Conservation (phyloP, 352 stramenopile genomes). For the Phytophthora hibernalis region DNA sequence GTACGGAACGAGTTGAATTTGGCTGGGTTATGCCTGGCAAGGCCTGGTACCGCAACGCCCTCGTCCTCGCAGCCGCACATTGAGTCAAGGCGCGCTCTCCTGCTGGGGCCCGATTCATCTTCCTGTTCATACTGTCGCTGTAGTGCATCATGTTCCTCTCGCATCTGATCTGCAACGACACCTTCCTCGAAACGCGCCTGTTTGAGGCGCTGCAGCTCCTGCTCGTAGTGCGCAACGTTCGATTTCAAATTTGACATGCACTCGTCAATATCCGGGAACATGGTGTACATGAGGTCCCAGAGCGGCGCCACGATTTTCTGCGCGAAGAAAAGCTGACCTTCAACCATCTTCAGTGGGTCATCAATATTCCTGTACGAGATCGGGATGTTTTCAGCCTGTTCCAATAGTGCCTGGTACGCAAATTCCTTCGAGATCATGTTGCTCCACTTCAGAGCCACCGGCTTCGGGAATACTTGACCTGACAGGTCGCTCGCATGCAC, state of each 20-base stretch:
- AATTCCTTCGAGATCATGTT: constrained; percentile 93
- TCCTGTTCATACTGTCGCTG: constrained; percentile 32
- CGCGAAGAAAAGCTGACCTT: constrained; percentile 87
- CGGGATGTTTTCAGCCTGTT: constrained; percentile 81
- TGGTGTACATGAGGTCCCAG: constrained; percentile 77
- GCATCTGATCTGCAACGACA: constrained; percentile 18
- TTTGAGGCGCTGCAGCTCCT: constrained; percentile 76
- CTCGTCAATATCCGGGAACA: constrained; percentile 76
- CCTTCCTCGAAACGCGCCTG: constrained; percentile 33
- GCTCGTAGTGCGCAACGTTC: constrained; percentile 87
- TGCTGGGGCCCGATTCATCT: constrained; percentile 17
- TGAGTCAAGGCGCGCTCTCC: constrained; percentile 40
- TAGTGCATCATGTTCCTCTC: constrained; percentile 33
- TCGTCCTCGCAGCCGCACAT: constrained; percentile 60
- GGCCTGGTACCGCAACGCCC: constrained; percentile 76
- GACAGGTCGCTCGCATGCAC: constrained; percentile 90
- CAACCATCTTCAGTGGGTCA: constrained; percentile 86
- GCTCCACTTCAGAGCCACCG: constrained; percentile 91
- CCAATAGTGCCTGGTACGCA: constrained; percentile 83
- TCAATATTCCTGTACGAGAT: constrained; percentile 86
- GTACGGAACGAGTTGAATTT: constrained; percentile 89
- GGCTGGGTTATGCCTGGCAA: constrained; percentile 75
- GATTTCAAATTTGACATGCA: constrained; percentile 72
- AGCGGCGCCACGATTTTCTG: constrained; percentile 85
- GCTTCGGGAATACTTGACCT: constrained; percentile 87